Base-by-base conservation (phyloP, 2,329 filamentous ascomycete genomes). In the Diplodia sapinea region DNA sequence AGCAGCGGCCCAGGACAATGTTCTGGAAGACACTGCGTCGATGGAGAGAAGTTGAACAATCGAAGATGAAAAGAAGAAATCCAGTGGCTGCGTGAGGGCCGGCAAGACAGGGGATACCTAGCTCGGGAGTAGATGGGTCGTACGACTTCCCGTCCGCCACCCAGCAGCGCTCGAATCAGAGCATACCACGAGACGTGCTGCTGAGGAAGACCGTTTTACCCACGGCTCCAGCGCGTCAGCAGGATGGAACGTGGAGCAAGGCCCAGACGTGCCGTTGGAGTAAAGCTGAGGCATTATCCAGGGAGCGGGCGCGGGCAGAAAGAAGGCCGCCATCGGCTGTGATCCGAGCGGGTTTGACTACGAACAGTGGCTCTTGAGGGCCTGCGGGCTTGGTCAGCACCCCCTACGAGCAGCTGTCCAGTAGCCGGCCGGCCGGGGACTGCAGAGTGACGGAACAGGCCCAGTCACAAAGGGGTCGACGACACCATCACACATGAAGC, bases 61-160 rank as follows among this genome's bases (percentile, higher is more conserved):
- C 40, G 40, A 8, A 43, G 17, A 17, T 15, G 6, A 43, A 31
- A 51, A 47, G 40, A 52, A 3, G 11, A 38, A 23, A 15, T 26
- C 9, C 17, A 43, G 57, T 36, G 57, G n/a, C 57, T 62, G 57
- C 29, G 31, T 15, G 15, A 20, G 40, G 40, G 40, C 29, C 17
- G 57, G 17, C 20, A 62, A 29, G 59, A n/a, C 59, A 63, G 59
- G 59, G 59, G 47, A 63, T 20, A 63, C 59, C 59, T 23, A 43
- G 57, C 26, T 36, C 26, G 31, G 29, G 29, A 23, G 12, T 38
- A 51, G 47, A 63, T 29, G 23, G 38, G 36, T 63, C 59, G 59
- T 63, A 63, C 47, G 59, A 63, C 59, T 63, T 51, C 36, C n/a
- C 13, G 29, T 31, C 57, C 57, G 55, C 55, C 55, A 36, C 40